Evolutionary conservation across 129 eudicot species (phyloP), one percentile per base, ranked within the genome.

Genomic region (Scalesia atractyloides): DNA sequence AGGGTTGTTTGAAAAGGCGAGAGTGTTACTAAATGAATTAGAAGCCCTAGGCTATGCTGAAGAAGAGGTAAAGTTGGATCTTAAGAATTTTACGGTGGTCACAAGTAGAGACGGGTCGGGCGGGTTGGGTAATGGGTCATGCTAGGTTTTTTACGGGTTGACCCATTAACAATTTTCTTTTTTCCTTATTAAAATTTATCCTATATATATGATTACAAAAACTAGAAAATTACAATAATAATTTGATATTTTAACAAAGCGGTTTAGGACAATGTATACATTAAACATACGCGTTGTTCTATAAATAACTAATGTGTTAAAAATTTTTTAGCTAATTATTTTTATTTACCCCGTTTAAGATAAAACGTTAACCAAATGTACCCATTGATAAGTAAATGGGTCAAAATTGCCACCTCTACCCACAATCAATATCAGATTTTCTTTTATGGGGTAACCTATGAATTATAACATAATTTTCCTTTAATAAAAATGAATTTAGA

Each of bases 1-100:
- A 41, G 95, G 95, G 22, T 82, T 92, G 82, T 89, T 87, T 73
- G 96, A 92, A 41, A 89, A 89, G 66, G 77, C 96, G 58, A 92
- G 89, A 74, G 86, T 73, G 73, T 78, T 92, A 51, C 74, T 92
- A 47, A 47, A 67, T 78, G 92, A 92, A 69, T 73, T 92, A 64
- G 92, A 92, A 79, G 78, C 85, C 86, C 58, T 76, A 65, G 98
- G 98, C 41, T 84, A 87, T 83, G 96, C 96, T 13, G 76, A 86
- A 77, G 94, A 85, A 80, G 98, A 92, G 96, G 98, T 92, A 83
- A 62, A 33, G 22, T 67, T 19, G 52, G 7, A 44, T 14, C 49
- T 56, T 61, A 0, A 13, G 4, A 30, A 2, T 60, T 13, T 13
- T 60, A 60, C 66, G 3, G 26, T 26, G 41, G 41, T 59, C 41